Evolutionary conservation across 2,329 filamentous ascomycete species (phyloP), one percentile per base, ranked within the genome.

Genomic region (Emmonsiellopsis sp.): DNA sequence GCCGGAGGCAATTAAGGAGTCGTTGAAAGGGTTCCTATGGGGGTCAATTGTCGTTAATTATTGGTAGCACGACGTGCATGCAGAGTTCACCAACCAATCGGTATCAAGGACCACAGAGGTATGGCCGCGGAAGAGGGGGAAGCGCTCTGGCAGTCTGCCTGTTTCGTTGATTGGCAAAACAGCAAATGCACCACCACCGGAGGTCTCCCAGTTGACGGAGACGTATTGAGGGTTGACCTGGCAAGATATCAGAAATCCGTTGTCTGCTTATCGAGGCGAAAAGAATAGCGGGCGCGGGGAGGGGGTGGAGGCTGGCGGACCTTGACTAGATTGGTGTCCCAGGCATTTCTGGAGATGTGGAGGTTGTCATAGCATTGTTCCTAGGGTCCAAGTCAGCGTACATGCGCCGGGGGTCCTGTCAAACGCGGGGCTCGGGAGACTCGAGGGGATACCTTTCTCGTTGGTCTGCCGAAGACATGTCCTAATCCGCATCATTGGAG

Each of bases 351-450:
- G 67, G 90, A 96, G 73, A 98, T 89, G 70, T 89, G 88, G 62
- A 98, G 78, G 73, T 97, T 97, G 74, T 98, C 93, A 76, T 97
- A 98, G 79, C 91, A 96, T 81, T 88, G 88, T 72, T 98, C 93
- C 82, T 84, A 55, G 17, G 17, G 14, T 48, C 48, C 51, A 59
- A 45, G 8, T 37, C 3, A 39, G 31, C 8, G 11, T 14, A 11
- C 21, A 27, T 34, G 33, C 36, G 21, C 17, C 13, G 42, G 31
- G 37, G 17, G 17, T 11, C 27, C 36, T 32, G 7, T 17, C 27
- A 10, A 9, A 34, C 11, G n/a, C 33, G 11, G n/a, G 34, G n/a
- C 14, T n/a, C 27, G 31, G 33, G 44, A 43, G 21, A 6, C 1
- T 43, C 6, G 51, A 52, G 39, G 33, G 43, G 45, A 43, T 72